Evolutionary conservation across 495 filamentous ascomycete genomes (phyloP), one percentile per base, ranked within the genome.

Genomic region (Aspergillus sclerotioniger): DNA sequence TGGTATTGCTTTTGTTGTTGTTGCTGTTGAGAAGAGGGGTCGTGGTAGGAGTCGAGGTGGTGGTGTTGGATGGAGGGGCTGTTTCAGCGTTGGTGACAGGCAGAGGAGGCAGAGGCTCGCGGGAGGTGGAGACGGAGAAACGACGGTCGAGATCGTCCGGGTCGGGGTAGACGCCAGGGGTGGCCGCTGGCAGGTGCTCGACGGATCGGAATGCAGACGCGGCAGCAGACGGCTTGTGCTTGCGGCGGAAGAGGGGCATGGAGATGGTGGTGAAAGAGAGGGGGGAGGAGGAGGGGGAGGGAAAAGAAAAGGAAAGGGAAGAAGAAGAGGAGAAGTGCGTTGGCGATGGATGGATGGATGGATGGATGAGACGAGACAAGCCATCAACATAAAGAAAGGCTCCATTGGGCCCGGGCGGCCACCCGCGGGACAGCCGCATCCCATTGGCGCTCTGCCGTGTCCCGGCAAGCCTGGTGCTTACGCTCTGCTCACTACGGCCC

Each of bases 201-300:
- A 55, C 69, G n/a, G 72, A 72, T 41, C 68, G 69, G 56, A 66
- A 63, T 57, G 64, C 66, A 52, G 65, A 37, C 58, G 58, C 61
- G 32, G 59, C 65, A 41, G 62, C 58, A 20, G 71, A 59, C 45
- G 64, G 62, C 56, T 63, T 71, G 43, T 59, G 53, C 54, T 66
- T 76, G 59, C 51, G 69, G 59, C 60, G 64, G 50, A 69, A 73
- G 59, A 69, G 58, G 66, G 62, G 71, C 71, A 72, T 72, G 62
- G 62, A 64, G 62, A 51, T 46, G 54, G 50, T 53, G 43, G 32
- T 43, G 58, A 35, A 17, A 25, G 21, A n/a, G 39, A 47, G 56
- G 10, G 28, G 45, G 21, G 51, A 16, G 13, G 10, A 19, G 16
- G 21, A 39, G 19, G 32, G 48, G 56, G 52, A 20, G 5, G n/a